Base-by-base conservation (phyloP, 2,329 filamentous ascomycete species). In the Aspergillus udagawae region DNA sequence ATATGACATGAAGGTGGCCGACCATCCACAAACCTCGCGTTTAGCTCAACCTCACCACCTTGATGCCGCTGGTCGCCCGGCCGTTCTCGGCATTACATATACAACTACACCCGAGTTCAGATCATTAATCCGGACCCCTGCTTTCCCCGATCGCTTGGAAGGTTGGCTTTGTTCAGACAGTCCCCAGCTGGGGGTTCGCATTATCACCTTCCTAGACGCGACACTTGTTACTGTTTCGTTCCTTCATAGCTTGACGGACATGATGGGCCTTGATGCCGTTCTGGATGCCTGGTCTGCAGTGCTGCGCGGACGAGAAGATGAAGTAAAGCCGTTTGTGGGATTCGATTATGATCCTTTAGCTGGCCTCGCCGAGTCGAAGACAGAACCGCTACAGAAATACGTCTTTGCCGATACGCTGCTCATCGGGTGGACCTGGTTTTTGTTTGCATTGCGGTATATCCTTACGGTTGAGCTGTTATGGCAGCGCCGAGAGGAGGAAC, bases 191-290 rank as follows among this genome's bases (percentile, higher is more conserved):
- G 73, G 74, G 3, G 67, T 84, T 4, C 79, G 81, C 58, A 69
- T 83, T 45, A 74, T 77, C 3, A 74, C 75, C 0, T 84, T 84
- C 63, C 64, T 62, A 3, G 77, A 85, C 55, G 77, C 79, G 0
- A 84, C 82, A 0, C 64, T 84, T 0, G 69, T 84, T 1, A 71
- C 73, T 0, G 59, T 84, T 0, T 68, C 70, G 1, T 82, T 74
- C 68, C 75, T 78, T 1, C 82, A 84, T 63, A 76, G 75, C 0
- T 64, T 82, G 5, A 75, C 77, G 56, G 82, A 83, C 58, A 77
- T 71, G 3, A 71, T 80, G 60, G 80, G 79, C 3, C 71, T 72
- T 28, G 62, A 67, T 2, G 73, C 69, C 1, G 66, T 84, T 7
- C 60, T 83, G 3, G 61, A 73, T 0, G 76, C 73, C 7, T 84